These are phyloP conservation scores for Babjeviella inositovora DNA, from an alignment of 805 yeast species.

Conservation along the genomic window DNA sequence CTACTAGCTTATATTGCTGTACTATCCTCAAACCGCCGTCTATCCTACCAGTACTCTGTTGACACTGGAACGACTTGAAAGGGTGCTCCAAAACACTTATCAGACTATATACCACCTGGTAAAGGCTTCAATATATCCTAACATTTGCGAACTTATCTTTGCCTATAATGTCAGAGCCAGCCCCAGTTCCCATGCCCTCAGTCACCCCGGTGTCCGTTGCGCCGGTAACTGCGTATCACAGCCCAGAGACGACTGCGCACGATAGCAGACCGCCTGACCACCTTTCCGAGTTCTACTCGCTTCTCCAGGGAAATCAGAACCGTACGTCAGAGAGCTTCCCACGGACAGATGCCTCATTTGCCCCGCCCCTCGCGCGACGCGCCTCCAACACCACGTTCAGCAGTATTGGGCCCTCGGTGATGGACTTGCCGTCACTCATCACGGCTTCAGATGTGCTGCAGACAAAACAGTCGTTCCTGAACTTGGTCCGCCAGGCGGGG, in stretches of 20 bases:
- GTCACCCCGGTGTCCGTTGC: background rate
- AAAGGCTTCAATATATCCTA: too few relatives aligned
- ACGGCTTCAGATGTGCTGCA: slow-evolving; percentile 42
- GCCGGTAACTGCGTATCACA: slow-evolving; percentile 3
- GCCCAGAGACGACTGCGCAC: slow-evolving; percentile 4
- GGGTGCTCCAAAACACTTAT: too few relatives aligned
- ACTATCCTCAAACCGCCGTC: too few relatives aligned
- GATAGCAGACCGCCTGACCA: slow-evolving; percentile 25
- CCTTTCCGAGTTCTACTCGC: slow-evolving; percentile 41
- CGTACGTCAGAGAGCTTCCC: too few relatives aligned
- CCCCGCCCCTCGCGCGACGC: slow-evolving; percentile 3
- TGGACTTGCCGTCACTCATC: slow-evolving; percentile 44
- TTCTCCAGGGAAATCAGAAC: slow-evolving; percentile 30
- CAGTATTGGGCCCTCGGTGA: slow-evolving; percentile 29
- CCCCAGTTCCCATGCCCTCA: too few relatives aligned
- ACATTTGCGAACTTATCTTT: too few relatives aligned
- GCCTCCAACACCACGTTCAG: slow-evolving; percentile 16
- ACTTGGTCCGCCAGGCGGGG: slow-evolving; percentile 26
- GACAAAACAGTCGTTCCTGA: slow-evolving; percentile 29
- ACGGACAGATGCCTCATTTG: slow-evolving; percentile 1
- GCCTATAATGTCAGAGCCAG: too few relatives aligned
- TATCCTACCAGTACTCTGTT: too few relatives aligned
- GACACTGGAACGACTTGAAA: too few relatives aligned
- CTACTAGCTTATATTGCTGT: too few relatives aligned
- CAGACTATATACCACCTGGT: too few relatives aligned